Percentiles rank a stretch among this genome's conserved stretches.
Conservation (phyloP, 352 stramenopile genomes). For the Pythium brassicae region DNA sequence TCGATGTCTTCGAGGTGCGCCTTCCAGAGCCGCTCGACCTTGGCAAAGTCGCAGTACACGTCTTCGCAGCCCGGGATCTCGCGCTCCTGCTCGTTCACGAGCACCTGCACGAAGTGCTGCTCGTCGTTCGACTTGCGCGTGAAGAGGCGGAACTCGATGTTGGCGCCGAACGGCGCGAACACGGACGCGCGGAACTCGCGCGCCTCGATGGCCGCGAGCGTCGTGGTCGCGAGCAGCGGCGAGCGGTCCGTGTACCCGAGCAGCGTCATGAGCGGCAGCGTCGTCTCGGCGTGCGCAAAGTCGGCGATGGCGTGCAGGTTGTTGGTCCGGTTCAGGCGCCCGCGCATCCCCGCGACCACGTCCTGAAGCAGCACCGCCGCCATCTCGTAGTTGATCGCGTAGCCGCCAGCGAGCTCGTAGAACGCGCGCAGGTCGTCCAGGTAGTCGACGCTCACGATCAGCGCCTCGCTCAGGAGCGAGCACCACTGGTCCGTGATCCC, state of each 20-base stretch:
- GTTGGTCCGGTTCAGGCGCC: slow-evolving; percentile 29
- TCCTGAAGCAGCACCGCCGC: slow-evolving; percentile 55
- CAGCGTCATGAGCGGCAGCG: slow-evolving; percentile 60
- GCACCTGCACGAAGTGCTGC: slow-evolving; percentile 43
- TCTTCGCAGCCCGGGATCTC: slow-evolving; percentile 17
- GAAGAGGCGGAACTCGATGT: slow-evolving; percentile 72
- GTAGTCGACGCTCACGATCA: slow-evolving; percentile 54
- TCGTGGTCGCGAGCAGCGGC: slow-evolving; percentile 29
- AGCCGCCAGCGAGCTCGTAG: slow-evolving; percentile 53
- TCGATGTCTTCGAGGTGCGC: slow-evolving; percentile 15
- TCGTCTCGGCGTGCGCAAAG: slow-evolving; percentile 77
- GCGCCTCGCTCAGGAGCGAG: slow-evolving; percentile 36
- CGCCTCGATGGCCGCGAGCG: slow-evolving; percentile 27
- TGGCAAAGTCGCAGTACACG: slow-evolving; percentile 19
- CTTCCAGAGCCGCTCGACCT: slow-evolving; percentile 18
- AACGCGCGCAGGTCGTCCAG: slow-evolving; percentile 64
- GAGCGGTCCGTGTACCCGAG: slow-evolving; percentile 44
- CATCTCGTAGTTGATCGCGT: slow-evolving; percentile 77
- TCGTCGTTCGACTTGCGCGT: slow-evolving; percentile 27
- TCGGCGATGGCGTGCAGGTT: slow-evolving; percentile 38
- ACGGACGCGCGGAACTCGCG: slow-evolving; percentile 54
- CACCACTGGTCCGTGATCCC: slow-evolving; percentile 52
- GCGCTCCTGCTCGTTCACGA: slow-evolving; percentile 33
- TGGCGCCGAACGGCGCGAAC: slow-evolving; percentile 62
- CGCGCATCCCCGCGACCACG: slow-evolving; percentile 43